These are phyloP conservation scores for Magnaporthiopsis poae DNA, from an alignment of 2,329 filamentous ascomycete genomes.

Conservation along the genomic window DNA sequence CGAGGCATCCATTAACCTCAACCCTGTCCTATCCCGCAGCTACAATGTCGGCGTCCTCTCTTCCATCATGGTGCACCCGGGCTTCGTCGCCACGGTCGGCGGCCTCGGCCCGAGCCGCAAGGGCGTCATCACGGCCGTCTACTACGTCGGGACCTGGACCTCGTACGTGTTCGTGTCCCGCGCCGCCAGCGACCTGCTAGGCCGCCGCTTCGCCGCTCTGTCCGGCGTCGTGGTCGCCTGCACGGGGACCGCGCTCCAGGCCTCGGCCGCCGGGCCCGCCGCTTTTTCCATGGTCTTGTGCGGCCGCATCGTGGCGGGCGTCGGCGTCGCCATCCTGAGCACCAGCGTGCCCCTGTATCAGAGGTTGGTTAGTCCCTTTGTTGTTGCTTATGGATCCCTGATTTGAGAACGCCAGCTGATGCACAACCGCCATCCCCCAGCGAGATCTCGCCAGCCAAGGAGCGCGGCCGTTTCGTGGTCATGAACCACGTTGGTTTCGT, in stretches of 20 bases:
- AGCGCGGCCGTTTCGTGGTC: slow-evolving; percentile 46
- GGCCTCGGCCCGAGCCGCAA: slow-evolving; percentile 32
- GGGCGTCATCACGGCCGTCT: slow-evolving; percentile 45
- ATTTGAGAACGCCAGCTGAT: neutral
- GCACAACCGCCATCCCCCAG: slow-evolving; percentile 21
- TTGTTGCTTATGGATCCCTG: neutral
- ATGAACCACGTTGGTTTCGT: slow-evolving; percentile 52
- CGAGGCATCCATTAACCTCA: neutral
- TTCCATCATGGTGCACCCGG: slow-evolving; percentile 45
- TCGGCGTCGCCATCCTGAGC: slow-evolving; percentile 45
- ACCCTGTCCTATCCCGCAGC: slow-evolving; percentile 18
- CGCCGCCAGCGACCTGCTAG: slow-evolving; percentile 38
- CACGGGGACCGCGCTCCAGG: slow-evolving; percentile 39
- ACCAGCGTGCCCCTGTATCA: slow-evolving; percentile 50
- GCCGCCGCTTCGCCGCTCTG: slow-evolving; percentile 41
- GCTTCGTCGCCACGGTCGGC: slow-evolving; percentile 30
- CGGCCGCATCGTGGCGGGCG: slow-evolving; percentile 41
- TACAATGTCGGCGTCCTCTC: slow-evolving; percentile 51
- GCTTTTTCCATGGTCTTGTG: slow-evolving; percentile 39
- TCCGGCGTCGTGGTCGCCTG: slow-evolving; percentile 35
- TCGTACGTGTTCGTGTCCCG: slow-evolving; percentile 47
- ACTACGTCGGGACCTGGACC: slow-evolving; percentile 47
- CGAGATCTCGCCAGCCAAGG: slow-evolving; percentile 43
- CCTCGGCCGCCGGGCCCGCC: slow-evolving; percentile 28
- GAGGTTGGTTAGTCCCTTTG: slow-evolving; percentile 25